Base-by-base conservation (phyloP, 768 basidiomycete species). In the Russula griseocarnosa region DNA sequence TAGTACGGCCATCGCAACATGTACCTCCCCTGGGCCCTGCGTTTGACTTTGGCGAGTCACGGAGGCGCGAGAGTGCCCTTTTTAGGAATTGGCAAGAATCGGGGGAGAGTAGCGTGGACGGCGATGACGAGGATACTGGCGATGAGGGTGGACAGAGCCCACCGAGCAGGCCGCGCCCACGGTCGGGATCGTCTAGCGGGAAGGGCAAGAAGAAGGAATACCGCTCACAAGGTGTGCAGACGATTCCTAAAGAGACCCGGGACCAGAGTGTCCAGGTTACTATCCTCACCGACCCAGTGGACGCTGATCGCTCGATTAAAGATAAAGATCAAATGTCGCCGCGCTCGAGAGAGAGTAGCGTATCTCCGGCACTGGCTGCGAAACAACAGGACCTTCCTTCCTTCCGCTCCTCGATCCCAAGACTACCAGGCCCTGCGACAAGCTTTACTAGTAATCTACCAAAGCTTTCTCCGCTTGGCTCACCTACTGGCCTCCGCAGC, bases 81-180 rank as follows among this genome's bases (percentile, higher is more conserved):
- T 68, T 76, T 71, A 71, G 75, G 64, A 81, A 72, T 60, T 83
- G 82, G 80, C 82, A 84, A 26, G 77, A 76, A 66, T 75, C 76
- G 24, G 90, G 91, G 69, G 85, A 79, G 16, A 86, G 82, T 69
- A 92, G 92, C 71, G 82, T 84, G 63, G 91, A 93, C 72, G 92
- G 87, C 5, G 92, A 92, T 69, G 85, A 88, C 63, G 90, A 91
- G 69, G 88, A 88, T 50, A 68, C 67, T 18, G 70, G 38, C 62
- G 68, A 66, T 70, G 78, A 77, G 62, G 74, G 71, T 63, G 77
- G 76, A 46, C 76, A 75, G 65, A 42, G 58, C 5, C 44, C 44
- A n/a, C n/a, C 26, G 56, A 63, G 44, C 49, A 68, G 36, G 67
- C 68, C 58, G 34, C 67, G 70, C 51, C 69, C 70, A n/a, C 70